Base-by-base conservation (phyloP, 495 filamentous ascomycete species). In the Lasiosphaeria miniovina region DNA sequence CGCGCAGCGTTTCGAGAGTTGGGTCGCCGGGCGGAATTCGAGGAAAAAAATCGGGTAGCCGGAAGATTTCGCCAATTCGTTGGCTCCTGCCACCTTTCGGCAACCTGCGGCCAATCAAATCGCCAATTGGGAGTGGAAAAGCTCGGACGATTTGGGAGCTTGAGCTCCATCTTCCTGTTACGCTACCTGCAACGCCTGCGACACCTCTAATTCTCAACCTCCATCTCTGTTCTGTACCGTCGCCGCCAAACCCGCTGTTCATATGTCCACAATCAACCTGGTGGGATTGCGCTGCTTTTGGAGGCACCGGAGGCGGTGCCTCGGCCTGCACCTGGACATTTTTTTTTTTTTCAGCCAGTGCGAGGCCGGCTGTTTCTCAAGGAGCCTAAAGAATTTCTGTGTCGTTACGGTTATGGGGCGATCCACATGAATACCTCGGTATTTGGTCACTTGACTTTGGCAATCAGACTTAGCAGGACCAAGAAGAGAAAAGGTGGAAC, bases 31-130 rank as follows among this genome's bases (percentile, higher is more conserved):
- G 24, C 41, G 54, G 49, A 52, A 57, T 49, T 36, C 52, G 34
- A 41, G 41, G 58, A 61, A 62, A 69, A 74, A 72, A 71, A 67
- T 66, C 62, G 59, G 60, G 65, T 61, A 65, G 65, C 65, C 68
- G 71, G 70, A 67, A 69, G 70, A 62, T 69, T 61, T 72, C 68
- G 68, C 65, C 24, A 72, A 65, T 79, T 67, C 65, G 58, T 46
- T 38, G 48, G 55, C 46, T 52, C 10, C 51, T 52, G 52, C 65
- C 60, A 65, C 48, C 43, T 54, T 53, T 68, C 62, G 62, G 68
- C 62, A 68, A 61, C 40, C 48, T 31, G 15, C 41, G 55, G 54
- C 69, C 69, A 70, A 72, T 72, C 63, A 70, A 61, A 57, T 14
- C 15, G 50, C 45, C 49, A 65, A 71, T 69, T 69, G 66, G 46